These are phyloP conservation scores for Nakazawaea ishiwadae DNA, from an alignment of 805 yeast species.

Conservation along the genomic window DNA sequence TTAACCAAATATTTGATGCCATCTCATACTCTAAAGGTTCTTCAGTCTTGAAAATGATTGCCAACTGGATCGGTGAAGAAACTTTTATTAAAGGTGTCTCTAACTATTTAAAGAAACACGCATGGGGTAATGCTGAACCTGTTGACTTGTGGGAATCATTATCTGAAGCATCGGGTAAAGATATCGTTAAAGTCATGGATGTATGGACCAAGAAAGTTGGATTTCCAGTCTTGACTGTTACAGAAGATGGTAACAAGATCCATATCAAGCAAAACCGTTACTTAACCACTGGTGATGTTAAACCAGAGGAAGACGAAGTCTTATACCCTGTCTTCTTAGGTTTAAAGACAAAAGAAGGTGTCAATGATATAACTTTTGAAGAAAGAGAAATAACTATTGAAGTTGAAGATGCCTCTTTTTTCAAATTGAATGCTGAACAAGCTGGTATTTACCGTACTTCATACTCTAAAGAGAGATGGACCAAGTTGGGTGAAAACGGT, in stretches of 20 bases:
- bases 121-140: slow-evolving; percentile 74
- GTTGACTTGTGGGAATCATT: slow-evolving; percentile 75
- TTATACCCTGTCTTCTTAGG: slow-evolving; percentile 69
- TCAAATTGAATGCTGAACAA: slow-evolving; percentile 69
- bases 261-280: slow-evolving; percentile 68
- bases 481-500: slow-evolving; percentile 58
- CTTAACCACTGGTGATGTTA: slow-evolving; percentile 73
- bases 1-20: slow-evolving; percentile 81
- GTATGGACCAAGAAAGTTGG: slow-evolving; percentile 80
- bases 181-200: slow-evolving; percentile 69
- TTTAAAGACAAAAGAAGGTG: slow-evolving; percentile 52
- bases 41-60: slow-evolving; percentile 72
- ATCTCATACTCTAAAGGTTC: slow-evolving; percentile 83
- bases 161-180: slow-evolving; percentile 64
- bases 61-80: slow-evolving; percentile 76
- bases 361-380: slow-evolving; percentile 55
- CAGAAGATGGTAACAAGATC: slow-evolving; percentile 48
- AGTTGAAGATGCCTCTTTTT: slow-evolving; percentile 44
- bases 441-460: slow-evolving; percentile 74
- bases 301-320: slow-evolving; percentile 65
- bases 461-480: slow-evolving; percentile 65
- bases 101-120: slow-evolving; percentile 67
- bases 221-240: slow-evolving; percentile 66
- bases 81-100: slow-evolving; percentile 76
- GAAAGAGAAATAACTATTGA: slow-evolving; percentile 35